Conservation (phyloP, 495 filamentous ascomycete genomes). For the Lophiotrema nucula region DNA sequence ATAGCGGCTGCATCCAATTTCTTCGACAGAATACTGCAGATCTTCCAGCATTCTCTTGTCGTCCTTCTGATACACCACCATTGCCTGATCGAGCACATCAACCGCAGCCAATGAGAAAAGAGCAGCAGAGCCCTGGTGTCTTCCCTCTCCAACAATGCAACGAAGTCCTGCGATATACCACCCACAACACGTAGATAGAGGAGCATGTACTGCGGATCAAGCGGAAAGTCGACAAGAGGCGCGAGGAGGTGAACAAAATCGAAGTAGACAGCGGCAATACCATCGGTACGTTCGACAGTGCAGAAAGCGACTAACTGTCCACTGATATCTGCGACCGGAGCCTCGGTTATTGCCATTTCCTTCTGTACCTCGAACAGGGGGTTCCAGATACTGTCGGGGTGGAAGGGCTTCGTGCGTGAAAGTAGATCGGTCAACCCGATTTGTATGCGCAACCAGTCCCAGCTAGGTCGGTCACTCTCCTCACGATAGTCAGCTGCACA, state of each 20-base stretch:
- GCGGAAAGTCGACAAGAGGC: neutral
- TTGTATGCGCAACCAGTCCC: slow-evolving; percentile 6
- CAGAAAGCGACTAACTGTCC: neutral
- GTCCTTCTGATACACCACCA: neutral
- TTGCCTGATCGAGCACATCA: neutral
- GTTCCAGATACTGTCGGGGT: neutral
- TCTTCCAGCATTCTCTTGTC: neutral
- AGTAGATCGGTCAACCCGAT: slow-evolving; percentile 4
- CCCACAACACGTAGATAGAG: neutral
- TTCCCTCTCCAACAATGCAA: neutral
- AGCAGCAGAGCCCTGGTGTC: neutral
- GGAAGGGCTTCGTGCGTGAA: neutral
- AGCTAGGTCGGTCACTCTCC: neutral
- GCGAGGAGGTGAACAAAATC: neutral
- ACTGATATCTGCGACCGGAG: neutral
- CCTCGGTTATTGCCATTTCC: neutral
- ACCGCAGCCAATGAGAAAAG: neutral
- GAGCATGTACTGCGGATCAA: neutral
- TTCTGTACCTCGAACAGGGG: neutral
- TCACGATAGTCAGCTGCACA: slow-evolving; percentile 4
- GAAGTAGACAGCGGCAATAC: neutral
- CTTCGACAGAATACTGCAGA: neutral
- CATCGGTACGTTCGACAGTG: neutral
- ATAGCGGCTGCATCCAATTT: neutral
- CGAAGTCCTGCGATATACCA: neutral